Evolutionary conservation across 192 early-diverging fungal species (phyloP).

Genomic region (Lobosporangium transversale): DNA sequence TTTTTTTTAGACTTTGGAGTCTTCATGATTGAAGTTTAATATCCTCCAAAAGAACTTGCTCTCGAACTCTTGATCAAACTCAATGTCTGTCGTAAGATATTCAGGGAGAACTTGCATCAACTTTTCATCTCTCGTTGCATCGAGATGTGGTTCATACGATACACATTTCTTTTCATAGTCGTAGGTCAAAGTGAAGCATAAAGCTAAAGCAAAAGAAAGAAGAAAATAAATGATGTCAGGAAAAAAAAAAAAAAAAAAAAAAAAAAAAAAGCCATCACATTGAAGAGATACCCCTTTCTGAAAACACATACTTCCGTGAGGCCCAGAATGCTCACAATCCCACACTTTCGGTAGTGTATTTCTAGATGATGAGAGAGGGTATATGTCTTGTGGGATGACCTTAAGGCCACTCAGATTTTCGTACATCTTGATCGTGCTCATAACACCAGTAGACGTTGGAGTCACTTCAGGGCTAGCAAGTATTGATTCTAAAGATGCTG

Average conservation of each 20-base stretch:
- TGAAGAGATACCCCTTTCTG: neutral
- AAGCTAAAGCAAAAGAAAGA: slow-evolving; percentile 8
- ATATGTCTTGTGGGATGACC: slow-evolving; percentile 12
- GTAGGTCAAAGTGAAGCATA: slow-evolving; percentile 37
- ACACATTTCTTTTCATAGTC: slow-evolving; percentile 4
- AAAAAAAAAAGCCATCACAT: neutral
- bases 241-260: neutral
- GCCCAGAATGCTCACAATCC: slow-evolving; percentile 43
- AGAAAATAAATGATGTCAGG: neutral
- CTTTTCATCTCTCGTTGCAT: slow-evolving; percentile 10
- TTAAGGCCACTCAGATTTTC: slow-evolving; percentile 37
- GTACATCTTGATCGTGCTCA: slow-evolving; percentile 25
- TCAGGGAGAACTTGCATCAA: slow-evolving; percentile 34
- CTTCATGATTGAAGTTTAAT: slow-evolving; percentile 33
- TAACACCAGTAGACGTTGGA: slow-evolving; percentile 2
- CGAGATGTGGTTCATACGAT: slow-evolving; percentile 17
- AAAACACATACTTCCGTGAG: slow-evolving; percentile 33
- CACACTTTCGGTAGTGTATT: slow-evolving; percentile 11
- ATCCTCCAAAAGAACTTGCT: slow-evolving; percentile 46
- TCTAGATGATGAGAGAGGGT: slow-evolving; percentile 19
- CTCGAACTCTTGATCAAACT: slow-evolving; percentile 25
- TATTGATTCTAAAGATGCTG: slow-evolving; percentile 17
- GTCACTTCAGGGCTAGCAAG: slow-evolving; percentile 29
- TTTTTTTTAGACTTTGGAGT: too few species aligned
- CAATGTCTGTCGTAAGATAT: slow-evolving; percentile 31